A percentile compares a stretch with the other conserved stretches of the same genome.
These are phyloP conservation scores for Myriosclerotinia duriaeana DNA, from an alignment of 2,329 filamentous ascomycete species.

Conservation along the genomic window DNA sequence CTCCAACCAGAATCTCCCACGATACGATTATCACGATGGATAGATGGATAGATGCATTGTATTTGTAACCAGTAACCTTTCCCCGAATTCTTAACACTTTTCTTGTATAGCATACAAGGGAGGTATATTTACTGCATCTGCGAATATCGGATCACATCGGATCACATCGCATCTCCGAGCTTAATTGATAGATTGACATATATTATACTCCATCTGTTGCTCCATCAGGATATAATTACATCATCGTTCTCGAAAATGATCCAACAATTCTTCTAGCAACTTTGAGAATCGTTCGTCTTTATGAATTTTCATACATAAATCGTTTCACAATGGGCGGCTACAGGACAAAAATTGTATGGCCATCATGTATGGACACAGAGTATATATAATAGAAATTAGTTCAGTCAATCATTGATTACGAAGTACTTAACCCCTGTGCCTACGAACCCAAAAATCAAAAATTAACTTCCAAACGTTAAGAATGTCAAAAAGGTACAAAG, in stretches of 20 bases:
- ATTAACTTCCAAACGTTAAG: background rate
- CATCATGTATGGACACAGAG: no score
- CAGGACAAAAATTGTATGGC: no score
- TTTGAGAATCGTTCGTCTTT: no score
- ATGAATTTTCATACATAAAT: no score
- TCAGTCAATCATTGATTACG: no score
- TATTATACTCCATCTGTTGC: background rate
- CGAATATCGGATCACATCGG: background rate
- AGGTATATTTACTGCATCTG: no score
- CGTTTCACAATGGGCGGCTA: no score
- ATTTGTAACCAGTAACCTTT: background rate
- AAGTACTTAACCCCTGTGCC: no score
- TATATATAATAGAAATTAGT: no score
- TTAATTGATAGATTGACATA: conserved; percentile 4
- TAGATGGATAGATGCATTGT: background rate
- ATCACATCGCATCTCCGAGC: background rate
- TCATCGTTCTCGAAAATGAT: background rate
- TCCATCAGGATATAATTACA: background rate
- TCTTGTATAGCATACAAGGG: background rate
- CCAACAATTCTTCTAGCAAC: no score
- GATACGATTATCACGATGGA: background rate
- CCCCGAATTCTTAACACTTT: conserved; percentile 4
- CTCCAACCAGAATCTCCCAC: background rate
- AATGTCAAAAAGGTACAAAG: background rate
- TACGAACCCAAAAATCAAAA: no score